These are phyloP conservation scores for Pythium coloratum DNA, from an alignment of 352 stramenopile genomes.

Conservation along the genomic window DNA sequence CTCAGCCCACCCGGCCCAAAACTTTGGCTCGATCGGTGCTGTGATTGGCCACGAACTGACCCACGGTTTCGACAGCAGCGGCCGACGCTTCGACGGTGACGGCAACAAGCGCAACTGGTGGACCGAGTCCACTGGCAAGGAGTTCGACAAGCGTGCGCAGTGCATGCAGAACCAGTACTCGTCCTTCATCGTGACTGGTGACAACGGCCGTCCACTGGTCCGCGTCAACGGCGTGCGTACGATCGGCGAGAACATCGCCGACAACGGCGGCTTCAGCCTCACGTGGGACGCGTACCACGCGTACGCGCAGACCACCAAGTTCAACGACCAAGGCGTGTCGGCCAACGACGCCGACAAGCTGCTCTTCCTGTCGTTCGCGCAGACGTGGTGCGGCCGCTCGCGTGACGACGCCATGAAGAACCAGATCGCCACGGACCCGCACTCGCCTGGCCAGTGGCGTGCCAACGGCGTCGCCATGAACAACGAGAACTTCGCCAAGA, in stretches of 20 bases:
- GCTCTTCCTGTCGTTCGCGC: slow-evolving; percentile 70
- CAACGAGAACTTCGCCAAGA: slow-evolving; percentile 24
- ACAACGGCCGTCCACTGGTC: slow-evolving; percentile 39
- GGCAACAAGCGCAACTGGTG: slow-evolving; percentile 94
- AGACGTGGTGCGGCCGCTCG: slow-evolving; percentile 65
- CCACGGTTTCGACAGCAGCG: slow-evolving; percentile 93
- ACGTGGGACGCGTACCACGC: slow-evolving; percentile 67
- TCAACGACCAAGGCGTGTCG: slow-evolving; percentile 10
- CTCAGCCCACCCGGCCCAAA: slow-evolving; percentile 78
- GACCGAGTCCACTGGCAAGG: slow-evolving; percentile 68
- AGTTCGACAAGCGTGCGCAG: slow-evolving; percentile 63
- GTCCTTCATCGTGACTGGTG: slow-evolving; percentile 41
- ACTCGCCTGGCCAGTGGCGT: slow-evolving; percentile 45
- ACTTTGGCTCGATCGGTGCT: slow-evolving; percentile 91
- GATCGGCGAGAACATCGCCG: slow-evolving; percentile 78
- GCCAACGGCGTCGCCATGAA: slow-evolving; percentile 34
- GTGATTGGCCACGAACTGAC: slow-evolving; percentile 95
- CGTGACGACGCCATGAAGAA: slow-evolving; percentile 41
- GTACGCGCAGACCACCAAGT: slow-evolving; percentile 23
- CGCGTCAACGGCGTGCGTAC: slow-evolving; percentile 64
- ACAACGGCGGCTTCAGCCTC: slow-evolving; percentile 67
- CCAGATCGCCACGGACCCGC: slow-evolving; percentile 44
- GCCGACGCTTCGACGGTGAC: slow-evolving; percentile 78
- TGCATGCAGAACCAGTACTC: slow-evolving; percentile 71
- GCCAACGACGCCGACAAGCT: slow-evolving; percentile 42